Conservation (phyloP, 2,329 filamentous ascomycete genomes). For the Metarhizium sp. region DNA sequence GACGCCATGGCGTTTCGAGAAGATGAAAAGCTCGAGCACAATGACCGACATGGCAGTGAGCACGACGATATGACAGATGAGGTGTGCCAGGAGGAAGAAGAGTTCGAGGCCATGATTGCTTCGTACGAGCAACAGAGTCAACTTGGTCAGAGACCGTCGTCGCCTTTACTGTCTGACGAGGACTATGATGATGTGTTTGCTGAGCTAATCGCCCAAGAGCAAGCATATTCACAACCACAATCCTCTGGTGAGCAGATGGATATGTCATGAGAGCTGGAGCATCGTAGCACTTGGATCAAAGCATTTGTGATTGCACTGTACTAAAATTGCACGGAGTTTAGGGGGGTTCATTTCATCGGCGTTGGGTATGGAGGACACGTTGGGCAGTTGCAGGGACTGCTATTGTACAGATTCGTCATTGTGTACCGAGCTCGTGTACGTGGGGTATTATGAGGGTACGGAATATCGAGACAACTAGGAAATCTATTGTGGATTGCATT, state of each 20-base stretch:
- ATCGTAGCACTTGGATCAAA: background rate
- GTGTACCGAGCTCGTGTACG: constrained; percentile 5
- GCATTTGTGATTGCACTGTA: background rate
- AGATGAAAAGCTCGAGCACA: constrained; percentile 1
- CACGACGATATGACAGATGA: constrained; percentile 36
- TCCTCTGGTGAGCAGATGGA: constrained; percentile 35
- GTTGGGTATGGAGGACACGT: constrained; percentile 2
- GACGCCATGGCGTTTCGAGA: constrained; percentile 33
- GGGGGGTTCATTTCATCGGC: constrained; percentile 1
- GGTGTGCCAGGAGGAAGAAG: constrained; percentile 38
- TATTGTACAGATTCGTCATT: constrained; percentile 1
- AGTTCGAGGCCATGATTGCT: constrained; percentile 47
- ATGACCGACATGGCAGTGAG: background rate
- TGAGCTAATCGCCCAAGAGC: constrained; percentile 25
- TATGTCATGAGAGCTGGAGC: constrained; percentile 16
- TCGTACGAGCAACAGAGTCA: constrained; percentile 28
- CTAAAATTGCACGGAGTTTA: background rate
- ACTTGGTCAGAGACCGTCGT: constrained; percentile 18
- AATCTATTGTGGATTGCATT: constrained; percentile 51
- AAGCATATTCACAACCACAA: constrained; percentile 7
- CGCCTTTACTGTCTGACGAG: constrained; percentile 38
- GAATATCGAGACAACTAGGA: constrained; percentile 12
- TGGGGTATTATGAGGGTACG: constrained; percentile 17
- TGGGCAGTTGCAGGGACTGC: background rate
- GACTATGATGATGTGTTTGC: constrained; percentile 55